These are phyloP conservation scores for Monosporascus sp. DNA, from an alignment of 2,329 filamentous ascomycete genomes.

Conservation along the genomic window DNA sequence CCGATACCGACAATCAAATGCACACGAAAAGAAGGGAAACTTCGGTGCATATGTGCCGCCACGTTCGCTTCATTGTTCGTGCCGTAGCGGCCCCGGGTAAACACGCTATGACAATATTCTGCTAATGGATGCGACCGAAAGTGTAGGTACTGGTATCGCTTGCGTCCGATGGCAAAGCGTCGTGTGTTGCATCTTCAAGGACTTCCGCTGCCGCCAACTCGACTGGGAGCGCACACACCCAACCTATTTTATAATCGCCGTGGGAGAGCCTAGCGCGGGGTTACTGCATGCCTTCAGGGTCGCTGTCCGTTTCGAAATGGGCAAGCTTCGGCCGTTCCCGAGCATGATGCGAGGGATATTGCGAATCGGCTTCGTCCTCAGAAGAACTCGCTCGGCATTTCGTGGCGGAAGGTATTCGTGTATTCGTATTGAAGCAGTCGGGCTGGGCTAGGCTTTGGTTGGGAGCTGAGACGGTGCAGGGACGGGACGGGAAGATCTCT, in stretches of 20 bases:
- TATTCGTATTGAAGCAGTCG: no score
- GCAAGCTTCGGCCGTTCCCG: no score
- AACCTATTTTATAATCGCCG: constrained; percentile 10
- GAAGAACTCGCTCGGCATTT: no score
- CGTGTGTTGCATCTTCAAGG: constrained; percentile 8
- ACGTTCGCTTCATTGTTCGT: background rate
- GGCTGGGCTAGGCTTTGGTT: no score
- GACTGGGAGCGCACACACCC: constrained; percentile 13
- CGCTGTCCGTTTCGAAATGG: no score
- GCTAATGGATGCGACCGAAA: background rate
- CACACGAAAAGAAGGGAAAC: background rate
- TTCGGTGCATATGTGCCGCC: background rate
- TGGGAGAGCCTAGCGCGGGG: background rate
- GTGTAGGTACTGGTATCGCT: background rate
- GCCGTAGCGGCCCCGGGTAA: background rate
- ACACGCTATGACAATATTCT: background rate
- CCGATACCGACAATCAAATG: constrained; percentile 15
- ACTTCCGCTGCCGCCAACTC: constrained; percentile 11
- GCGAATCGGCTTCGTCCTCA: no score
- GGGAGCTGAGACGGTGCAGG: no score
- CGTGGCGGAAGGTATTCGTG: no score
- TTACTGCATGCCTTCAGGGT: no score
- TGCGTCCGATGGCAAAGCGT: background rate
- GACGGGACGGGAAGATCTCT: no score
- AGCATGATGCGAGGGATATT: no score